A percentile compares a stretch with the other conserved stretches of the same genome.
Evolutionary conservation across 306 rosid genomes (phyloP).

Genomic region (Vachellia pachyceras): DNA sequence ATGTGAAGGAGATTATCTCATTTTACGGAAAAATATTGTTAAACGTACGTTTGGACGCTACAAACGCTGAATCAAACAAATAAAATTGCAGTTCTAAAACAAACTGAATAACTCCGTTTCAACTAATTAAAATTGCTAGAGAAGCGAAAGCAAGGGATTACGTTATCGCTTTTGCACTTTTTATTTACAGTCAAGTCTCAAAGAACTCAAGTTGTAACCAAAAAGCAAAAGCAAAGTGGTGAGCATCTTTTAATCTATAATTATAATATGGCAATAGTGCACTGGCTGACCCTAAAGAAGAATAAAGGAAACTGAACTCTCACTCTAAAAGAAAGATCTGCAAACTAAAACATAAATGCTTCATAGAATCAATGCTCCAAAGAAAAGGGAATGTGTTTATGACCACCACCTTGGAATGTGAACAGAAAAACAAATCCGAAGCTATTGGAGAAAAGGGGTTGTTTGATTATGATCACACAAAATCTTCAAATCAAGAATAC

Average conservation of each 20-base stretch:
- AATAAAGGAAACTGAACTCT: slow-evolving; percentile 17
- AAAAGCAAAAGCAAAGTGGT: slow-evolving; percentile 42
- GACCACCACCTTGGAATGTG: slow-evolving; percentile 23
- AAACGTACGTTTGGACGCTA: no score
- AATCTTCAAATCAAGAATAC: slow-evolving; percentile 2
- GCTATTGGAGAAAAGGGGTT: background rate
- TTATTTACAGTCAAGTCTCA: slow-evolving; percentile 49
- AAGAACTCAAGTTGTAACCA: slow-evolving; percentile 21
- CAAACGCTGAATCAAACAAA: no score
- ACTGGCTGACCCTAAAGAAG: slow-evolving; percentile 4
- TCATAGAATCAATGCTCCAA: slow-evolving; percentile 16
- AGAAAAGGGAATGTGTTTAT: background rate
- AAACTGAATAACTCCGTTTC: slow-evolving; percentile 45
- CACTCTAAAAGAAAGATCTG: slow-evolving; percentile 39
- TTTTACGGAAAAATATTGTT: no score
- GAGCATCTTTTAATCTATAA: slow-evolving; percentile 21
- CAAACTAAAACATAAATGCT: slow-evolving; percentile 14
- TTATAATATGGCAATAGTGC: background rate
- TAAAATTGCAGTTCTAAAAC: slow-evolving; percentile 29
- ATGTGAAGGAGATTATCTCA: no score
- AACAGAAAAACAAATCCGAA: slow-evolving; percentile 6
- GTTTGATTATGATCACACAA: background rate
- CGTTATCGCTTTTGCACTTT: slow-evolving; percentile 16
- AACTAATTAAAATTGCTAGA: slow-evolving; percentile 46
- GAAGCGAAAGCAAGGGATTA: slow-evolving; percentile 37